Base-by-base conservation (phyloP, 768 basidiomycete genomes). In the Pulveroboletus ravenelii region DNA sequence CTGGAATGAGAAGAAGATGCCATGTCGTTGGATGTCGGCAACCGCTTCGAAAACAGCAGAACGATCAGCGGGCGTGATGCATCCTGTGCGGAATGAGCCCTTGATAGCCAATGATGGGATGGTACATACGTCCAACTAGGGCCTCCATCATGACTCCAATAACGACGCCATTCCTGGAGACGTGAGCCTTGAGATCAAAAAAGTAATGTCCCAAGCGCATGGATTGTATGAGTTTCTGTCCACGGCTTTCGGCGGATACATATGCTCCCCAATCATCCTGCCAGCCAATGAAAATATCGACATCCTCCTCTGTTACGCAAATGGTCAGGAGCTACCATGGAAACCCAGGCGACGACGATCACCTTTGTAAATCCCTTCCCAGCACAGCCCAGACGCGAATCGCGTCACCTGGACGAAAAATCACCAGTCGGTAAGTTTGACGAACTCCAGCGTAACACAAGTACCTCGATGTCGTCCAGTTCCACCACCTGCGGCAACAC, bases 91-190 rank as follows among this genome's bases (percentile, higher is more conserved):
- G 6, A 27, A 49, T 65, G 29, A 62, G 56, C 18, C 6, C 25
- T 29, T 25, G 34, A 27, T 39, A 25, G 48, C 34, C 18, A 10
- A 29, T 38, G 9, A 17, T 6, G 25, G 25, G 20, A 18, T 10
- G 10, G 4, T 18, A 56, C 65, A 23, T 49, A 65, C 68, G 64
- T 52, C 66, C 66, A 25, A 68, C 40, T 14, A 50, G 40, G 17
- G 62, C 42, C 38, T 70, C 67, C 41, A 47, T 59, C 68, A 68
- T 70, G 32, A 69, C 39, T 7, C 67, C 67, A 29, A 70, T 42
- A 23, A 68, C 44, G 17, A 35, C 45, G 7, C 67, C 69, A n/a
- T 62, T 65, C 43, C 60, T 57, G 40, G 62, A 57, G 17, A 68
- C 50, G 31, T 67, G 68, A 15, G 67, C 68, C 30, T 62, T 10